Conservation (phyloP, 352 stramenopile genomes). For the Pythium phragmiticola region DNA sequence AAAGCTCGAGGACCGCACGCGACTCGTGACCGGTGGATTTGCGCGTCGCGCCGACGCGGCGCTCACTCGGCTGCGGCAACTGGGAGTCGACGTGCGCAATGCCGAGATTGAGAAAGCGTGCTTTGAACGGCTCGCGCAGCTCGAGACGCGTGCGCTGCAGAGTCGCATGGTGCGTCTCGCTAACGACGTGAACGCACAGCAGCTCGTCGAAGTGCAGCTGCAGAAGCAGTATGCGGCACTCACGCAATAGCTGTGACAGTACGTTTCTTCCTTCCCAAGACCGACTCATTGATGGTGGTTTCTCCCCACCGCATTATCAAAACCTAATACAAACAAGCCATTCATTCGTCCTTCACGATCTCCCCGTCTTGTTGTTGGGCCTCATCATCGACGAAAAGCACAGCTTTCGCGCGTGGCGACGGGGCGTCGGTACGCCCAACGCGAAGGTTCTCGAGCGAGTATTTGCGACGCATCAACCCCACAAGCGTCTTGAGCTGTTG, state of each 20-base stretch:
- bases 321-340: slow-evolving; percentile 9
- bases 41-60: slow-evolving; percentile 46
- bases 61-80: slow-evolving; percentile 33
- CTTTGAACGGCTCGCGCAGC: slow-evolving; percentile 53
- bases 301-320: neutral
- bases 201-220: slow-evolving; percentile 71
- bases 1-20: slow-evolving; percentile 75
- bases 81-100: slow-evolving; percentile 47
- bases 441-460: slow-evolving; percentile 75
- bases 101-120: slow-evolving; percentile 65
- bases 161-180: slow-evolving; percentile 61
- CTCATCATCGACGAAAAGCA: slow-evolving; percentile 24
- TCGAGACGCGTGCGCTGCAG: slow-evolving; percentile 61
- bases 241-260: slow-evolving; percentile 28
- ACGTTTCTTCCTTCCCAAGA: slow-evolving; percentile 5
- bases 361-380: slow-evolving; percentile 10
- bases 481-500: slow-evolving; percentile 75
- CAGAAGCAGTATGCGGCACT: slow-evolving; percentile 76
- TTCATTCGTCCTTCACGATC: neutral
- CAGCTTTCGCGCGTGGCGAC: slow-evolving; percentile 5
- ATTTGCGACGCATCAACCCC: slow-evolving; percentile 84
- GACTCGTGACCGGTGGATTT: slow-evolving; percentile 64
- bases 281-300: neutral
- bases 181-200: slow-evolving; percentile 75
- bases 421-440: slow-evolving; percentile 43